Conservation (phyloP, 352 stramenopile species). For the Saprolegnia diclina region DNA sequence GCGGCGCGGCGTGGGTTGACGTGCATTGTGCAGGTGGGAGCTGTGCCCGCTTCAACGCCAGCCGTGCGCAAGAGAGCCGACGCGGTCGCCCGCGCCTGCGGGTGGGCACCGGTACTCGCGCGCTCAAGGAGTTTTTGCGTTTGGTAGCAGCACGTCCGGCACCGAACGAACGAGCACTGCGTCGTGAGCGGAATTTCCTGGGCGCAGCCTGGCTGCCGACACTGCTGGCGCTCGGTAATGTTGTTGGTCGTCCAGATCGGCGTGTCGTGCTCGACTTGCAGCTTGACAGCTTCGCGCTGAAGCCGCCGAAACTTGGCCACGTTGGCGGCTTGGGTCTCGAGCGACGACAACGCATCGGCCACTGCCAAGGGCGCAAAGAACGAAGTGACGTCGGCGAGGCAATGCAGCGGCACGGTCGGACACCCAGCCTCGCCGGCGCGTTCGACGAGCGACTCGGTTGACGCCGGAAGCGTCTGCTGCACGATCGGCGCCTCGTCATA, state of each 20-base stretch:
- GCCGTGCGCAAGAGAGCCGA: neutral
- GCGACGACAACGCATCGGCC: neutral
- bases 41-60: neutral
- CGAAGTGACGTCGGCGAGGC: too few species aligned
- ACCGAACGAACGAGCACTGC: neutral
- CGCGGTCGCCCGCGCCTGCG: neutral
- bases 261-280: neutral
- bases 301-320: constrained; percentile 14
- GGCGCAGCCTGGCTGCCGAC: neutral
- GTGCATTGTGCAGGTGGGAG: neutral
- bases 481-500: neutral
- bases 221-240: neutral
- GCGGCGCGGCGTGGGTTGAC: neutral
- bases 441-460: neutral
- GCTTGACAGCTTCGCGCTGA: constrained; percentile 7
- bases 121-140: constrained; percentile 11
- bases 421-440: neutral
- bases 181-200: neutral
- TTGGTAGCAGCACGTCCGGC: constrained; percentile 15
- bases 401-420: neutral
- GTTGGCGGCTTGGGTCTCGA: neutral
- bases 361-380: neutral
- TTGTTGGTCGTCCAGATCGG: constrained; percentile 18
- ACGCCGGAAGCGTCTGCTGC: neutral
- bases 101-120: neutral